A percentile compares a stretch with the other conserved stretches of the same genome.
These are phyloP conservation scores for Amaranthus cruentus DNA, from an alignment of 148 eudicot genomes.

Conservation along the genomic window DNA sequence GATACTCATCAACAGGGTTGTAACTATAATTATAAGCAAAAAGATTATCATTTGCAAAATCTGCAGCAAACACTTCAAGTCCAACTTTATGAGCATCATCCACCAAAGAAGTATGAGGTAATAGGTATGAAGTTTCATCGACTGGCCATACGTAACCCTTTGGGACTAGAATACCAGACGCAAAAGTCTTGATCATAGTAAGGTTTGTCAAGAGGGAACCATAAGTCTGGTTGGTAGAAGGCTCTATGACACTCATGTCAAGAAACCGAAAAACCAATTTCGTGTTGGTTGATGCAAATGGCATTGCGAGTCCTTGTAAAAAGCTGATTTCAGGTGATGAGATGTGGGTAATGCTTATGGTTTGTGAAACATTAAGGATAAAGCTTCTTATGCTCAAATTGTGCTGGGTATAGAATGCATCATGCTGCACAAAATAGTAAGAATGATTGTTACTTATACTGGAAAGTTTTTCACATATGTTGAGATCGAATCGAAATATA, in stretches of 20 bases:
- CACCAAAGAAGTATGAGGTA: slow-evolving; percentile 65
- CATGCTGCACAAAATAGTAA: slow-evolving; percentile 48
- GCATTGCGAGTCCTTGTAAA: slow-evolving; percentile 46
- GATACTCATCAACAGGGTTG: slow-evolving; percentile 69
- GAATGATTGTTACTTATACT: not conserved
- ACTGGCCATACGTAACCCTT: slow-evolving; percentile 82
- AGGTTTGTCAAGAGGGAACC: slow-evolving; percentile 65
- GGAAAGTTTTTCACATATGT: not conserved
- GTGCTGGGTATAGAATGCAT: slow-evolving; percentile 62
- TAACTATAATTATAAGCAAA: slow-evolving; percentile 74
- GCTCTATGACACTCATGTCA: slow-evolving; percentile 42
- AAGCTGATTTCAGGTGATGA: slow-evolving; percentile 88
- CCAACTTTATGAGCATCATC: slow-evolving; percentile 75
- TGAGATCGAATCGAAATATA: not conserved
- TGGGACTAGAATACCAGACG: slow-evolving; percentile 86
- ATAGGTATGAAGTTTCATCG: slow-evolving; percentile 45
- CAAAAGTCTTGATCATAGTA: slow-evolving; percentile 73
- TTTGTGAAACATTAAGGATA: slow-evolving; percentile 41
- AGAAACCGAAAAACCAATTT: slow-evolving; percentile 73
- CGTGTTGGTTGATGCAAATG: slow-evolving; percentile 40
- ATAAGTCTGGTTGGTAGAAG: slow-evolving; percentile 76
- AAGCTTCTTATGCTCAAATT: slow-evolving; percentile 73
- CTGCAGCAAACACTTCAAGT: slow-evolving; percentile 63
- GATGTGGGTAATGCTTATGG: slow-evolving; percentile 42
- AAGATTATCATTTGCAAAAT: slow-evolving; percentile 65